A percentile compares a stretch with the other conserved stretches of the same genome.
Evolutionary conservation across 345 rosid species (phyloP).

Genomic region (Hypericum perforatum): DNA sequence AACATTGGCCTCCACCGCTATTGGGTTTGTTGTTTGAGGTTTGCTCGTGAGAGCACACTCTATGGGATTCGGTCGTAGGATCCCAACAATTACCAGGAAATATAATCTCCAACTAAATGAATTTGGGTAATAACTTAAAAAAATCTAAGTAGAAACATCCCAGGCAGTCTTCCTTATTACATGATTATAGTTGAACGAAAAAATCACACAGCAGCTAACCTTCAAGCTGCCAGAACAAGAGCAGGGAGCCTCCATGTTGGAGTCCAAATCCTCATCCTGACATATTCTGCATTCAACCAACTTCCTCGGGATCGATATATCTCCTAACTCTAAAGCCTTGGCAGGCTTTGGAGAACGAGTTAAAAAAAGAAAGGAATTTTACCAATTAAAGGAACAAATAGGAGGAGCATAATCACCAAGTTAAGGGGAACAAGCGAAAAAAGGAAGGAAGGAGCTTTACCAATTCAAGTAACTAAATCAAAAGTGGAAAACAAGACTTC

Average conservation of each 20-base stretch:
- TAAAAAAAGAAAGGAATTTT: conserved; percentile 14
- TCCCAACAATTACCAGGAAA: no score
- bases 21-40: no score
- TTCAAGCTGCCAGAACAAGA: conserved; percentile 87
- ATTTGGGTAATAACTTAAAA: no score
- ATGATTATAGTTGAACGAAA: neutral
- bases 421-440: conserved; percentile 10
- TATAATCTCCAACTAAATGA: no score
- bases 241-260: conserved; percentile 88
- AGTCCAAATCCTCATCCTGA: conserved; percentile 79
- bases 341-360: conserved; percentile 10
- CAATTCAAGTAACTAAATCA: conserved; percentile 5
- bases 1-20: no score
- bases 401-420: conserved; percentile 3
- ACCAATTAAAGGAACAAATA: neutral
- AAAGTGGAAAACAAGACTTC: neutral
- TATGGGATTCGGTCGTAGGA: no score
- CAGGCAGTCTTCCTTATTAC: neutral
- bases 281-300: conserved; percentile 89
- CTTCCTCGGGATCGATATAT: conserved; percentile 28
- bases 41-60: no score
- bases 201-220: conserved; percentile 24
- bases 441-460: conserved; percentile 25
- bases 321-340: conserved; percentile 30
- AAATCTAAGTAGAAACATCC: neutral